Conservation (phyloP, 2,329 filamentous ascomycete species). For the Coniochaeta ligniaria region DNA sequence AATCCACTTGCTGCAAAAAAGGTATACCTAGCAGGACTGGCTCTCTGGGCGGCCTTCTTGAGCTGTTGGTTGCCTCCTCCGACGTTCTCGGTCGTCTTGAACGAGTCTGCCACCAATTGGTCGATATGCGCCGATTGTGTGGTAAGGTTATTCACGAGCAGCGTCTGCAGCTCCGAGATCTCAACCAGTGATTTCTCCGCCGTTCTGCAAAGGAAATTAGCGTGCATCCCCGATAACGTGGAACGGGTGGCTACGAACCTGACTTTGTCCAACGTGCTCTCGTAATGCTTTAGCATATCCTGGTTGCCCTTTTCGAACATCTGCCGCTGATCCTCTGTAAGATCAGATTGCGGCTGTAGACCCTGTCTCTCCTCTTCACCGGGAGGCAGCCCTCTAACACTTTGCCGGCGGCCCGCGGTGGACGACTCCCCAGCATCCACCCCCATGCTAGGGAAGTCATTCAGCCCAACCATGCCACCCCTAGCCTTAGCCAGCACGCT, state of each 20-base stretch:
- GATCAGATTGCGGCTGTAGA: constrained; percentile 32
- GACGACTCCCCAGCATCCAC: constrained; percentile 5
- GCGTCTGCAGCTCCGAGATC: constrained; percentile 85
- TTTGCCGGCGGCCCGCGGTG: background rate
- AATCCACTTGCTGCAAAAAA: constrained; percentile 75
- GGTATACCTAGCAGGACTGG: constrained; percentile 67
- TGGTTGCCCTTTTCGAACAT: constrained; percentile 92
- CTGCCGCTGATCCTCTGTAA: constrained; percentile 81
- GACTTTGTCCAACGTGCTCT: constrained; percentile 90
- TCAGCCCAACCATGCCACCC: constrained; percentile 14
- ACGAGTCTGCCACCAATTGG: constrained; percentile 78
- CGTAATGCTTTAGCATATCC: constrained; percentile 87
- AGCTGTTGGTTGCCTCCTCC: constrained; percentile 86
- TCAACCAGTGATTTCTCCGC: constrained; percentile 88
- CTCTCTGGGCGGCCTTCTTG: constrained; percentile 68
- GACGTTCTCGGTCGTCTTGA: constrained; percentile 77
- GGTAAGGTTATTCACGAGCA: constrained; percentile 77
- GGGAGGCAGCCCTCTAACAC: constrained; percentile 2
- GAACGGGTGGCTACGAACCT: constrained; percentile 50
- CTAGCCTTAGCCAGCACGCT: constrained; percentile 71
- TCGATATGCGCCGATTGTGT: constrained; percentile 86
- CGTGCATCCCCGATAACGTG: background rate
- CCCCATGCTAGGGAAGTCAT: constrained; percentile 10
- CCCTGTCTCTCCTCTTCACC: constrained; percentile 14
- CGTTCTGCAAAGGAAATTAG: constrained; percentile 42